Evolutionary conservation across 176 grass and related monocot species (phyloP).

Genomic region (Rhynchospora tenuis): DNA sequence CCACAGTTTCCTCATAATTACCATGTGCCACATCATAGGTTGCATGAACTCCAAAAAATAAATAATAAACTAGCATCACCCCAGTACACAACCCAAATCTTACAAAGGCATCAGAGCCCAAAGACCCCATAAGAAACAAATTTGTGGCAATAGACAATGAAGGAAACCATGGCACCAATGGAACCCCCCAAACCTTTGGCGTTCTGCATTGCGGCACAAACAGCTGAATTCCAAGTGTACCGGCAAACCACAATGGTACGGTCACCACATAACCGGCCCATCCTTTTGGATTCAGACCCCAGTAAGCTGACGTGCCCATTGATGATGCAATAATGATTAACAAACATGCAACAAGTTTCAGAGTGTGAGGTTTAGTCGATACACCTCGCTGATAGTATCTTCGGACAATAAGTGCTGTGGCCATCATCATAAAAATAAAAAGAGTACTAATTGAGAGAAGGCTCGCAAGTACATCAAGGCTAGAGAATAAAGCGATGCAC

Average conservation of each 20-base stretch:
- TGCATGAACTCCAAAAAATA: slow-evolving; percentile 77
- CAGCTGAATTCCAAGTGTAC: slow-evolving; percentile 66
- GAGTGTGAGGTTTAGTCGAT: slow-evolving; percentile 30
- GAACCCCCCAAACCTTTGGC: slow-evolving; percentile 88
- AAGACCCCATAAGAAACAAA: slow-evolving; percentile 92
- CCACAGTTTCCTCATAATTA: slow-evolving; percentile 1
- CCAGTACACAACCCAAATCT: slow-evolving; percentile 63
- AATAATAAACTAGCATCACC: slow-evolving; percentile 83
- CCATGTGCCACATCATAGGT: slow-evolving; percentile 82
- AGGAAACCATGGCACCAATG: slow-evolving; percentile 86
- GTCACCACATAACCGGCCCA: slow-evolving; percentile 56
- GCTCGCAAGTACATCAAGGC: slow-evolving; percentile 59
- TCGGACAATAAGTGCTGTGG: slow-evolving; percentile 70
- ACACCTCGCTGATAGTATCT: slow-evolving; percentile 73
- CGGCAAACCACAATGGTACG: slow-evolving; percentile 55
- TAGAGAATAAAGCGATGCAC: slow-evolving; percentile 84
- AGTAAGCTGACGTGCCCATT: slow-evolving; percentile 57
- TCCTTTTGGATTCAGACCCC: slow-evolving; percentile 40
- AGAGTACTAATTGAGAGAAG: slow-evolving; percentile 78
- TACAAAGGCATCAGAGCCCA: slow-evolving; percentile 58
- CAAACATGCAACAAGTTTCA: slow-evolving; percentile 36
- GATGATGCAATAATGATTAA: slow-evolving; percentile 46
- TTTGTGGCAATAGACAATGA: slow-evolving; percentile 95
- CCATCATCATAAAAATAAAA: slow-evolving; percentile 98
- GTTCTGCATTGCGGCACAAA: slow-evolving; percentile 40